phyloP scores from a whole-genome alignment of 2,329 filamentous ascomycete species.

The Diaporthe sp. region DNA sequence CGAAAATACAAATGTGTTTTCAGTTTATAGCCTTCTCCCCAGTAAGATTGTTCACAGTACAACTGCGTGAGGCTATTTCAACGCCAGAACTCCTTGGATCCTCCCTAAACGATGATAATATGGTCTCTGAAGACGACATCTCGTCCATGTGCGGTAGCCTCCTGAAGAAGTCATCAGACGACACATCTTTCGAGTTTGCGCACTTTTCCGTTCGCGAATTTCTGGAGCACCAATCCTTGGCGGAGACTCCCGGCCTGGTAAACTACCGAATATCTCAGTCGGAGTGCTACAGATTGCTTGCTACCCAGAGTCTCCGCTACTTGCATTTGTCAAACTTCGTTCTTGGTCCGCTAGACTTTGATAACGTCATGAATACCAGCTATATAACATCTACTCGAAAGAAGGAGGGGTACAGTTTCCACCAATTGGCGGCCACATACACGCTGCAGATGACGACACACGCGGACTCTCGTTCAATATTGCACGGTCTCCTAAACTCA shows the following conservation, averaged over 20 bases:
- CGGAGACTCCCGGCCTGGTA: not conserved
- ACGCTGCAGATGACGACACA: not conserved
- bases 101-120: not conserved
- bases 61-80: not conserved
- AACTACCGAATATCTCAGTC: not conserved
- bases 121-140: not conserved
- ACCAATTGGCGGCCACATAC: not conserved
- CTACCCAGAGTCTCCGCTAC: not conserved
- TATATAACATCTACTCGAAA: not conserved
- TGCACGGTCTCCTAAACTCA: not conserved
- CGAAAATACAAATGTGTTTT: not conserved
- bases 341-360: too few species aligned
- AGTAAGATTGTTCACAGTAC: fast-evolving
- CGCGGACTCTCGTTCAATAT: not conserved
- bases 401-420: not conserved
- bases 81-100: not conserved
- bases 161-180: not conserved
- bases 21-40: not conserved
- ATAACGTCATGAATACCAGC: too few species aligned
- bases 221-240: not conserved
- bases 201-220: slow-evolving; percentile 3
- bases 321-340: not conserved
- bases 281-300: not conserved
- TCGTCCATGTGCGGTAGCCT: not conserved
- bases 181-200: not conserved